These are phyloP conservation scores for Ambrosia artemisiifolia DNA, from an alignment of 129 eudicot species.

Conservation along the genomic window DNA sequence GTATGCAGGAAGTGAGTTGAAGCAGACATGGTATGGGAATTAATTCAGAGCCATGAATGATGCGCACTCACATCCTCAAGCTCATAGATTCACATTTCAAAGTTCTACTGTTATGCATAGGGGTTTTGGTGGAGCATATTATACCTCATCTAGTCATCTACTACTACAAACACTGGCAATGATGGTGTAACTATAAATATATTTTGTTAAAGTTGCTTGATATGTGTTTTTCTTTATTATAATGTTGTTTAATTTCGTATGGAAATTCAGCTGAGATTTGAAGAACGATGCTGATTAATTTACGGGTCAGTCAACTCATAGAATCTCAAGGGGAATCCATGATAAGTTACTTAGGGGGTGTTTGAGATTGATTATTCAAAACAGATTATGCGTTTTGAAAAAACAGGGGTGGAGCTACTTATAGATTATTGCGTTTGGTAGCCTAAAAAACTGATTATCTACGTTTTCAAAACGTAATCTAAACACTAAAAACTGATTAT, in stretches of 20 bases:
- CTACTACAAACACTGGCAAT: slow-evolving; percentile 56
- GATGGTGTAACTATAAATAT: slow-evolving; percentile 41
- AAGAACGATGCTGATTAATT: slow-evolving; percentile 76
- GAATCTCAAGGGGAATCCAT: slow-evolving; percentile 63
- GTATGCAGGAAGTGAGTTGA: slow-evolving; percentile 48
- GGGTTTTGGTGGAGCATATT: slow-evolving; percentile 70
- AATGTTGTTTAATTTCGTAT: neutral
- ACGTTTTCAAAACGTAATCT: too few species aligned
- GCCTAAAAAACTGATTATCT: too few species aligned
- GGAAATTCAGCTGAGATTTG: slow-evolving; percentile 51
- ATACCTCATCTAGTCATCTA: slow-evolving; percentile 56
- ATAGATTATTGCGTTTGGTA: too few species aligned
- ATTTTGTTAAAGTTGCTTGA: neutral
- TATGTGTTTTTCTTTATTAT: neutral
- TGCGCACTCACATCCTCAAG: slow-evolving; percentile 38
- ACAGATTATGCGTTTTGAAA: too few species aligned
- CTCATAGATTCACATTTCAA: slow-evolving; percentile 54
- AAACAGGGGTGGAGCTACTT: too few species aligned
- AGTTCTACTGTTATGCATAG: slow-evolving; percentile 71
- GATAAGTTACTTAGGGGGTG: too few species aligned
- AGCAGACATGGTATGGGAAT: slow-evolving; percentile 35
- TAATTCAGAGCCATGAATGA: slow-evolving; percentile 28
- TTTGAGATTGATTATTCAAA: too few species aligned
- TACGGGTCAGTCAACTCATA: slow-evolving; percentile 70
- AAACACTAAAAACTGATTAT: too few species aligned